Percentiles rank a stretch among this genome's conserved stretches.
These are phyloP conservation scores for Tirmania nivea DNA, from an alignment of 495 filamentous ascomycete species.

Conservation along the genomic window DNA sequence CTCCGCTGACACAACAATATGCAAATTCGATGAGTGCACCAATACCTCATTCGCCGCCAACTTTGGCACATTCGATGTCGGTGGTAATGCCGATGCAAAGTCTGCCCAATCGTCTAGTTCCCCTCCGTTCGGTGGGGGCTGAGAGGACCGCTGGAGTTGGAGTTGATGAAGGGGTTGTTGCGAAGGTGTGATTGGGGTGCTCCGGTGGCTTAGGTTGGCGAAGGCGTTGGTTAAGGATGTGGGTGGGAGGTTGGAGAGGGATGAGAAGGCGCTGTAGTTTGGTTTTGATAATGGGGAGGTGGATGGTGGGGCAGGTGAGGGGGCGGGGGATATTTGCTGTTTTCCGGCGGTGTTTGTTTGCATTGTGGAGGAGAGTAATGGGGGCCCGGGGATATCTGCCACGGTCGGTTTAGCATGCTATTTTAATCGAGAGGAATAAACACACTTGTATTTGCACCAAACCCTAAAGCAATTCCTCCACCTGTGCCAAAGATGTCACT, in stretches of 20 bases:
- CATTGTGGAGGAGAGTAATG: slow-evolving; percentile 40
- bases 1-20: slow-evolving; percentile 29
- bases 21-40: slow-evolving; percentile 30
- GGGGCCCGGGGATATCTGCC: slow-evolving; percentile 38
- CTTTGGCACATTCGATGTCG: slow-evolving; percentile 26
- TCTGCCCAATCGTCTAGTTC: slow-evolving; percentile 65
- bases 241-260: slow-evolving; percentile 21
- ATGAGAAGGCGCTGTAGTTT: slow-evolving; percentile 21
- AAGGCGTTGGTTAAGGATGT: slow-evolving; percentile 26
- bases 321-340: slow-evolving; percentile 25
- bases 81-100: slow-evolving; percentile 71
- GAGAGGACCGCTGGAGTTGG: slow-evolving; percentile 20
- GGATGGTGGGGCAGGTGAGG: slow-evolving; percentile 25
- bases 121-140: slow-evolving; percentile 19
- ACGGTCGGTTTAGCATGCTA: too few relatives aligned
- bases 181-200: slow-evolving; percentile 12
- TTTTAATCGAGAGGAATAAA: not conserved
- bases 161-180: slow-evolving; percentile 11
- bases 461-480: slow-evolving; percentile 72
- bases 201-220: not conserved
- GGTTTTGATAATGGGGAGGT: slow-evolving; percentile 15
- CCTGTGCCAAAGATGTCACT: slow-evolving; percentile 34
- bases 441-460: slow-evolving; percentile 45
- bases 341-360: slow-evolving; percentile 32
- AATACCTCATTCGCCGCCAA: slow-evolving; percentile 26